phyloP scores from a whole-genome alignment of 2,329 filamentous ascomycete species.

The Venturia aucupariae region DNA sequence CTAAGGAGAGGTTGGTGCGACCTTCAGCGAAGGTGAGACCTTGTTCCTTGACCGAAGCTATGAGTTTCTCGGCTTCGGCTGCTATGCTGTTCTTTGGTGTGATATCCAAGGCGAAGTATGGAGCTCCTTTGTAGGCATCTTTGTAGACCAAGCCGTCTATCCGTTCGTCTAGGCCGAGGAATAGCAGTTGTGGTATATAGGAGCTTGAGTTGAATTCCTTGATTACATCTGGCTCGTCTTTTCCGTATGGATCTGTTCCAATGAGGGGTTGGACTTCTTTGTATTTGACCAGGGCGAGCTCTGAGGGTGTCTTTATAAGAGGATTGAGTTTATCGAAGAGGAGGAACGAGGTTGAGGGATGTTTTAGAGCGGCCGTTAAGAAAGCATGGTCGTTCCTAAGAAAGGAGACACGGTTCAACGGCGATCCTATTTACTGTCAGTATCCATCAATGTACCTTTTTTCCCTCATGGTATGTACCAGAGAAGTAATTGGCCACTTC shows the following conservation, averaged over 20 bases:
- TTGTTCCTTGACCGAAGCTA: conserved; percentile 48
- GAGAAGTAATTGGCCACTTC: conserved; percentile 81
- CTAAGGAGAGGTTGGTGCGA: conserved; percentile 52
- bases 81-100: conserved; percentile 59
- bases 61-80: conserved; percentile 52
- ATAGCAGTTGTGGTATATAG: conserved; percentile 63
- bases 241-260: conserved; percentile 60
- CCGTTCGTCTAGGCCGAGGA: conserved; percentile 72
- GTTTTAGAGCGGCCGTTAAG: conserved; percentile 55
- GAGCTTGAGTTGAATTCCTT: conserved; percentile 63
- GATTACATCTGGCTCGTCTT: conserved; percentile 63
- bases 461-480: conserved; percentile 23
- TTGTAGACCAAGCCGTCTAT: conserved; percentile 48
- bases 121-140: conserved; percentile 63
- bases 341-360: conserved; percentile 61
- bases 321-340: conserved; percentile 72
- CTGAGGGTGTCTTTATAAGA: conserved; percentile 50
- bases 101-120: conserved; percentile 85
- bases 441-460: neutral
- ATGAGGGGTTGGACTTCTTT: conserved; percentile 63
- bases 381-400: conserved; percentile 63
- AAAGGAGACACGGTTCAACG: conserved; percentile 72
- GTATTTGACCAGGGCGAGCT: conserved; percentile 60
- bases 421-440: conserved; percentile 43
- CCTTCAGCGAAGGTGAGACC: conserved; percentile 60